Conservation (phyloP, 176 grass and related monocot genomes). For the Panicum miliaceum region DNA sequence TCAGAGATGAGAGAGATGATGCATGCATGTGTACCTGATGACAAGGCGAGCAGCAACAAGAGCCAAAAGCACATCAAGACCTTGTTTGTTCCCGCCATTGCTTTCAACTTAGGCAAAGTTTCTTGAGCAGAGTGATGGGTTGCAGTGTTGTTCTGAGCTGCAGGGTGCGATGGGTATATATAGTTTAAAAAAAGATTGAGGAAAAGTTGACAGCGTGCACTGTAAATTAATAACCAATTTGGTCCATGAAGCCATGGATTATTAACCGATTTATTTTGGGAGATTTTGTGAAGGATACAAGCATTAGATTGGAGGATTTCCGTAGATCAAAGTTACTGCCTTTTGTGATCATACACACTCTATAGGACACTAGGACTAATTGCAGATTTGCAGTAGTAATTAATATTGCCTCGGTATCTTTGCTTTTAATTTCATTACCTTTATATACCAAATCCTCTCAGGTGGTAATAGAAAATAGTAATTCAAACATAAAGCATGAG, state of each 20-base stretch:
- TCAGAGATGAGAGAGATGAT: no score
- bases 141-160: not conserved
- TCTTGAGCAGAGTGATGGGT: no score
- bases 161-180: not conserved
- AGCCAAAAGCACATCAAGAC: slow-evolving; percentile 13
- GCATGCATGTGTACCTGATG: not conserved
- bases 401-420: not conserved
- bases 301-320: not conserved
- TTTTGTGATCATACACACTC: not conserved
- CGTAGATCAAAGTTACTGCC: not conserved
- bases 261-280: no score
- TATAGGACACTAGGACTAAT: no score
- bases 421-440: no score
- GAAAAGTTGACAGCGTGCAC: no score
- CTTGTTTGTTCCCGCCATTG: not conserved
- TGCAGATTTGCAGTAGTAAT: not conserved
- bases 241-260: no score
- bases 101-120: not conserved
- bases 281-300: no score
- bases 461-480: not conserved
- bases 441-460: not conserved
- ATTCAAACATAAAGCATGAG: not conserved
- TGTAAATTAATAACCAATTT: no score
- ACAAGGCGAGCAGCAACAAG: not conserved
- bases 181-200: no score